phyloP scores from a whole-genome alignment of 2,329 filamentous ascomycete species.

The Hortaea werneckii region DNA sequence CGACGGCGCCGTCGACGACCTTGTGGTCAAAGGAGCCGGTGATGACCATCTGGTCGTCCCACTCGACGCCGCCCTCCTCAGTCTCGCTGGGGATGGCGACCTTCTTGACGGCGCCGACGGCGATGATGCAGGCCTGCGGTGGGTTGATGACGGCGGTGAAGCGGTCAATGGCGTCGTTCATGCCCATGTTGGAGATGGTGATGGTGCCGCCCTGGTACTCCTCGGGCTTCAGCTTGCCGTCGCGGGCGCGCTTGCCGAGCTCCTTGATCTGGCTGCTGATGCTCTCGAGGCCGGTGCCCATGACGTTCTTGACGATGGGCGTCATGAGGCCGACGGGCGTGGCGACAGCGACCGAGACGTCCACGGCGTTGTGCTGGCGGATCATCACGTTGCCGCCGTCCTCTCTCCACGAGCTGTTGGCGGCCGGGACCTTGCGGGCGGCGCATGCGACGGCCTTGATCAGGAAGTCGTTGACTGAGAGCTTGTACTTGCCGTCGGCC shows the following conservation, averaged over 20 bases:
- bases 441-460: constrained; percentile 91
- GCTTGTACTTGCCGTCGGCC: constrained; percentile 89
- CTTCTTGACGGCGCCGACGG: constrained; percentile 91
- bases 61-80: constrained; percentile 73
- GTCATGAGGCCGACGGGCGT: constrained; percentile 94
- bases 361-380: constrained; percentile 84
- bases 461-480: constrained; percentile 97
- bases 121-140: constrained; percentile 88
- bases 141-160: constrained; percentile 99
- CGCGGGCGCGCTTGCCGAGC: constrained; percentile 88
- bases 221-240: constrained; percentile 98
- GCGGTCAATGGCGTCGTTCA: constrained; percentile 92
- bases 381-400: constrained; percentile 68
- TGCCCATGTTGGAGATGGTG: constrained; percentile 99
- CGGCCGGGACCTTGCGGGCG: constrained; percentile 84
- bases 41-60: constrained; percentile 94
- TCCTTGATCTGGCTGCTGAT: constrained; percentile 91
- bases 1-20: constrained; percentile 91
- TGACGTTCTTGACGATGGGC: constrained; percentile 85
- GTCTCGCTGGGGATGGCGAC: constrained; percentile 78
- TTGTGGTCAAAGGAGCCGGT: constrained; percentile 98
- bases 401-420: constrained; percentile 87
- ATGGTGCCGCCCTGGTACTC: constrained; percentile 99
- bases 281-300: constrained; percentile 72
- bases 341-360: constrained; percentile 90